Conservation (phyloP, 2,329 filamentous ascomycete species). For the Exophiala sideris region DNA sequence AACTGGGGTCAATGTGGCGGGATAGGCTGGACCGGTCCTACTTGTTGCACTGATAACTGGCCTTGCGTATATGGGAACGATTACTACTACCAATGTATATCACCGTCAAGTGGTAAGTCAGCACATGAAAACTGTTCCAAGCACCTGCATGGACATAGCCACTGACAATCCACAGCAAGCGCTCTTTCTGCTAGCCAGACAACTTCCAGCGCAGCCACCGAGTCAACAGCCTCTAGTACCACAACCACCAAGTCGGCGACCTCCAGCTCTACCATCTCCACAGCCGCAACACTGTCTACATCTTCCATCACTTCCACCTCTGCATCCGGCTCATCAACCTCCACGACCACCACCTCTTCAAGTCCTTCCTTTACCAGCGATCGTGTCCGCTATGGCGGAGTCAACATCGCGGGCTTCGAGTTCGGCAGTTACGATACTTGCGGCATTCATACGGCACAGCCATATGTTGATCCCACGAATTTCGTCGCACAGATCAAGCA, state of each 20-base stretch:
- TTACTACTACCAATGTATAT: conserved; percentile 12
- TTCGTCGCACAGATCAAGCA: conserved; percentile 55
- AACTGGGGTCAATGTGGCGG: conserved; percentile 26
- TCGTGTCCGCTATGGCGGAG: conserved; percentile 30
- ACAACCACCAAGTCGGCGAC: background rate
- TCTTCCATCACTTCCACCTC: background rate
- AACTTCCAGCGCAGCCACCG: background rate
- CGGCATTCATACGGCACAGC: background rate
- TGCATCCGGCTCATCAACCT: background rate
- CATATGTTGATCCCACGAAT: conserved; percentile 23
- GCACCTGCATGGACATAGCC: background rate
- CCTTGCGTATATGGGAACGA: conserved; percentile 12
- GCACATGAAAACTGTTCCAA: background rate
- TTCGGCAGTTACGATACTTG: conserved; percentile 41
- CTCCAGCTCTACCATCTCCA: background rate
- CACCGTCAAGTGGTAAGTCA: background rate
- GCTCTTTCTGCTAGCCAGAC: background rate
- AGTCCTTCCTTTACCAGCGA: background rate
- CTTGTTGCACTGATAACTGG: conserved; percentile 15
- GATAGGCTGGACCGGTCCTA: conserved; percentile 20
- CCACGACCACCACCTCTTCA: background rate
- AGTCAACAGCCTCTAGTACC: background rate
- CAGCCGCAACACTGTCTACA: background rate
- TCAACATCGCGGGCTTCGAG: conserved; percentile 49
- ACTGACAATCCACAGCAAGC: background rate